These are phyloP conservation scores for Vigna nakashimae DNA, from an alignment of 306 rosid species.

Conservation along the genomic window DNA sequence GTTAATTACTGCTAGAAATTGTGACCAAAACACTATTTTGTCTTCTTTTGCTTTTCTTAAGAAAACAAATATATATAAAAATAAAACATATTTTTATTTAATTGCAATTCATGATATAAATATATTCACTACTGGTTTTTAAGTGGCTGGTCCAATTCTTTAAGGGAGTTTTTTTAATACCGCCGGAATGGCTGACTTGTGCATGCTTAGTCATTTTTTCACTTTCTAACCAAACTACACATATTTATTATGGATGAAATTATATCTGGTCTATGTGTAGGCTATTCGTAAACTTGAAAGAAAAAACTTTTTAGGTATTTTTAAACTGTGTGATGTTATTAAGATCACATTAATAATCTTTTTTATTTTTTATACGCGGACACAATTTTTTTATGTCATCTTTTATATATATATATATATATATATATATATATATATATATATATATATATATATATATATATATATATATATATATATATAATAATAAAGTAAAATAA, in stretches of 20 bases:
- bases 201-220: slow-evolving; percentile 58
- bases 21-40: slow-evolving; percentile 20
- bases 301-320: not conserved
- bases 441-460: too few species aligned
- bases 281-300: not conserved
- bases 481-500: too few species aligned
- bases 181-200: slow-evolving; percentile 38
- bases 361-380: too few species aligned
- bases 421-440: too few species aligned
- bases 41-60: slow-evolving; percentile 9
- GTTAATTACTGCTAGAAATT: slow-evolving; percentile 28
- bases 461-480: too few species aligned
- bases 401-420: too few species aligned
- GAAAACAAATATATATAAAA: not conserved
- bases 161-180: slow-evolving; percentile 8
- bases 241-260: slow-evolving; percentile 25
- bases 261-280: not conserved
- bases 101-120: not conserved
- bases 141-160: slow-evolving; percentile 17
- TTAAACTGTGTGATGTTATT: too few species aligned
- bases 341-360: too few species aligned
- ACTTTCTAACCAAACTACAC: slow-evolving; percentile 35
- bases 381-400: too few species aligned
- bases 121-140: not conserved
- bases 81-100: too few species aligned